Conservation (phyloP, 2,329 filamentous ascomycete genomes). For the Paracamarosporium sp. region DNA sequence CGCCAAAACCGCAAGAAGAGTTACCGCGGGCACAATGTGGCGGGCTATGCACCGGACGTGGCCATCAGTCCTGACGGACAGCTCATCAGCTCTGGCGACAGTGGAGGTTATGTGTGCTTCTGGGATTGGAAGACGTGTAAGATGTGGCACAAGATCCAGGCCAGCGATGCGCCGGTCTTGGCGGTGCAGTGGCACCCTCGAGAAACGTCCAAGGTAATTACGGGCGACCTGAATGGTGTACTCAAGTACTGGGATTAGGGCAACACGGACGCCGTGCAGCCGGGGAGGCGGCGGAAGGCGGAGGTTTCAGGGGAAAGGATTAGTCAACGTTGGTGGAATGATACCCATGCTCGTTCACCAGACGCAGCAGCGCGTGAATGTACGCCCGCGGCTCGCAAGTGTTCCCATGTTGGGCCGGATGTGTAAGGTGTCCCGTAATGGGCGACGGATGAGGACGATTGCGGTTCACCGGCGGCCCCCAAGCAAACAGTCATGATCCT, state of each 20-base stretch:
- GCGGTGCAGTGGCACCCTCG: slow-evolving; percentile 96
- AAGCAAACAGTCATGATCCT: slow-evolving; percentile 5
- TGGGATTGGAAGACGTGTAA: slow-evolving; percentile 99
- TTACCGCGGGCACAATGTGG: slow-evolving; percentile 94
- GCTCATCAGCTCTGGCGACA: slow-evolving; percentile 87
- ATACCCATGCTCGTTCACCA: slow-evolving; percentile 28
- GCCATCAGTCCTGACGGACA: slow-evolving; percentile 90
- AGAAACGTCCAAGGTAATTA: slow-evolving; percentile 92
- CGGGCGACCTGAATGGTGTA: slow-evolving; percentile 85
- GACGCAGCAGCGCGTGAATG: slow-evolving; percentile 1
- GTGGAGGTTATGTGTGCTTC: slow-evolving; percentile 88
- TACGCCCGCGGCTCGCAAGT: neutral
- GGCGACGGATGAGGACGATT: no score
- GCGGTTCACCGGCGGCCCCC: slow-evolving; percentile 8
- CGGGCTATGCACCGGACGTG: slow-evolving; percentile 90
- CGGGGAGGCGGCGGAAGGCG: neutral
- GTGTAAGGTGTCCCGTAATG: neutral
- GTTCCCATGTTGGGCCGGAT: neutral
- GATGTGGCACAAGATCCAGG: slow-evolving; percentile 96
- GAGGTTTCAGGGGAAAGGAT: slow-evolving; percentile 11
- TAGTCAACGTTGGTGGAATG: slow-evolving; percentile 15
- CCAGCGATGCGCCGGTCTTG: slow-evolving; percentile 81
- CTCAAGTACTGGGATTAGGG: slow-evolving; percentile 90
- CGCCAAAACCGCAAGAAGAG: slow-evolving; percentile 97
- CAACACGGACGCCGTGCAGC: neutral